Base-by-base conservation (phyloP, 169 alveolate species). In the Cryptosporidium baileyi region DNA sequence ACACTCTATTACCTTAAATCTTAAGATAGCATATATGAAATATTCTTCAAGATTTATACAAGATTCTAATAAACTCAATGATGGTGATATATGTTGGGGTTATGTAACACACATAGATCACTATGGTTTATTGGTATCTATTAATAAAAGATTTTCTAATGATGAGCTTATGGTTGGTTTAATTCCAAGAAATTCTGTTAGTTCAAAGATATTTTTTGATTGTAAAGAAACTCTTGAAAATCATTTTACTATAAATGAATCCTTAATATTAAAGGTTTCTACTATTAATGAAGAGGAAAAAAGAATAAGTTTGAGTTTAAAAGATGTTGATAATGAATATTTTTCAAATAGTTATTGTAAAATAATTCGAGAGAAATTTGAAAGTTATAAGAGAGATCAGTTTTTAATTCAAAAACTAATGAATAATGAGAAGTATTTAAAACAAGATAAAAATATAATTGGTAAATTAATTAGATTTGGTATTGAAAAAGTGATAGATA, bases 121-220 rank as follows among this genome's bases (percentile, higher is more conserved):
- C 22, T 74, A 74, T 51, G 85, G 85, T 34, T 41, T 74, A 15
- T 26, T 74, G 15, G 74, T 74, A 2, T 54, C 81, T 13, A 11
- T 47, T 47, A 47, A 11, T n/a, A 26, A 11, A 19, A n/a, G 15
- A 2, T 4, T 47, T 47, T n/a, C 59, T 4, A 11, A 47, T 11
- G 9, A 0, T 47, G 47, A 38, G n/a, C 22, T 43, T 41, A 11
- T 52, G 6, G 54, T 57, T 52, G 85, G 85, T 5, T 40, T 74
- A n/a, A 60, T 74, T 30, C 85, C 85, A 34, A 74, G 32, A 24
- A 67, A 74, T 38, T 24, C 54, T 4, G 17, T 74, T 7, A 57
- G 85, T 34, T 54, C 60, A 17, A 32, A 32, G 6, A 34, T 57
- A 3, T 74, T 38, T 44, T 74, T 74, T 74, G 85, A 74, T 38